phyloP scores from a whole-genome alignment of 768 basidiomycete genomes.

The Mycena latifolia region DNA sequence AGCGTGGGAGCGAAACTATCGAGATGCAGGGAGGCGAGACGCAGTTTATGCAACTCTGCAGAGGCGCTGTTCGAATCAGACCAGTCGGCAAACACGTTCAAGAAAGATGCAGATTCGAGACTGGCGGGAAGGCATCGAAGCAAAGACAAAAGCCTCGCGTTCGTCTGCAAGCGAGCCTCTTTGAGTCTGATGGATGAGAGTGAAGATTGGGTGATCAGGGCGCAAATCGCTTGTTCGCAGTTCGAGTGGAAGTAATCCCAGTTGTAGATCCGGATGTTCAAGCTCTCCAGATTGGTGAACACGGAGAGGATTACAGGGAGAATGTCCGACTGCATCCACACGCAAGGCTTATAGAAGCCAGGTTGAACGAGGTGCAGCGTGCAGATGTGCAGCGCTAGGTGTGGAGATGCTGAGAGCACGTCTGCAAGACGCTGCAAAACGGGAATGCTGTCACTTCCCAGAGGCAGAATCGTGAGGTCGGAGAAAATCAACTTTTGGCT shows the following conservation, averaged over 20 bases:
- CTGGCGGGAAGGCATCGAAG: slow-evolving; percentile 22
- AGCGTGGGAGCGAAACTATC: slow-evolving; percentile 5
- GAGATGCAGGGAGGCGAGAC: slow-evolving; percentile 17
- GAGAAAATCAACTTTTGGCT: slow-evolving; percentile 22
- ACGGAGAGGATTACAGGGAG: slow-evolving; percentile 15
- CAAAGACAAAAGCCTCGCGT: slow-evolving; percentile 4
- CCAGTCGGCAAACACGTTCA: neutral
- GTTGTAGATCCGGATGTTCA: slow-evolving; percentile 5
- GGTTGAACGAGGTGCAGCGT: slow-evolving; percentile 19
- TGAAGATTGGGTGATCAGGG: slow-evolving; percentile 14
- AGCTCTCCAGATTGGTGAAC: no score
- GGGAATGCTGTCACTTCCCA: slow-evolving; percentile 11
- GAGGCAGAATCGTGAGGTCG: slow-evolving; percentile 21
- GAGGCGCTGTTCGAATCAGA: neutral
- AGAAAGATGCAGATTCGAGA: slow-evolving; percentile 17
- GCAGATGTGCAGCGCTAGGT: slow-evolving; percentile 17
- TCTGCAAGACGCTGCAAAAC: slow-evolving; percentile 13
- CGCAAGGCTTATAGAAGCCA: slow-evolving; percentile 8
- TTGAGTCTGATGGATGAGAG: slow-evolving; percentile 16
- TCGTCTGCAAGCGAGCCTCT: slow-evolving; percentile 5
- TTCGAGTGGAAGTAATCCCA: slow-evolving; percentile 6
- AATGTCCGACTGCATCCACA: slow-evolving; percentile 22
- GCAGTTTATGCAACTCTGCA: slow-evolving; percentile 10
- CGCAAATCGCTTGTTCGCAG: slow-evolving; percentile 19
- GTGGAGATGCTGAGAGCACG: slow-evolving; percentile 15